Conservation (phyloP, 2,329 filamentous ascomycete genomes). For the Zasmidium cellare region DNA sequence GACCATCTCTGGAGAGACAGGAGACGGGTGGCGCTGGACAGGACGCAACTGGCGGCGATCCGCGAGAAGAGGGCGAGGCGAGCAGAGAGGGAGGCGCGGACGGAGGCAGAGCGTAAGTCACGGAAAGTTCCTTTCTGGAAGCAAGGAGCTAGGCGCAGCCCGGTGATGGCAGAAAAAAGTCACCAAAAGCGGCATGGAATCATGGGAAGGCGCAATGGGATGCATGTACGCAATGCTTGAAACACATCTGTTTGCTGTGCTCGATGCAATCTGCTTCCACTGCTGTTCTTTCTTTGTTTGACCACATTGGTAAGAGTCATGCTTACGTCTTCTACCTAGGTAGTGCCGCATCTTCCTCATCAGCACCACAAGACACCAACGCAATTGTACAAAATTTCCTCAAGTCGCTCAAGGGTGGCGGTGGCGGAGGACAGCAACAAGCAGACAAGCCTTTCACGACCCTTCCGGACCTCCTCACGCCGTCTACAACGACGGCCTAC, state of each 20-base stretch:
- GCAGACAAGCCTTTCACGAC: conserved; percentile 74
- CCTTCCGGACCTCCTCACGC: conserved; percentile 79
- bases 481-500: conserved; percentile 74
- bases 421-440: conserved; percentile 41
- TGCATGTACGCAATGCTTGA: conserved; percentile 17
- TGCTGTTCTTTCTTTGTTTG: conserved; percentile 1
- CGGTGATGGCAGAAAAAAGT: conserved; percentile 5
- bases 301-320: not conserved
- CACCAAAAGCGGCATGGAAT: not conserved
- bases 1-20: conserved; percentile 63
- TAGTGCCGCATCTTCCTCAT: conserved; percentile 23
- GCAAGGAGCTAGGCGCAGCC: conserved; percentile 8
- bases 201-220: not conserved
- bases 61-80: conserved; percentile 84
- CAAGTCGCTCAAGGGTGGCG: conserved; percentile 68
- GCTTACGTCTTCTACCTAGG: conserved; percentile 20
- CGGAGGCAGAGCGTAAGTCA: conserved; percentile 98
- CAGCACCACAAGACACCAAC: conserved; percentile 65
- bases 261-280: conserved; percentile 6
- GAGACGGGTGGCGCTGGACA: conserved; percentile 79
- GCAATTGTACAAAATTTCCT: conserved; percentile 85
- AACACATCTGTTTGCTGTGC: conserved; percentile 16
- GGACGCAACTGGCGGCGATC: conserved; percentile 85
- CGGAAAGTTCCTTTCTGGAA: conserved; percentile 1
- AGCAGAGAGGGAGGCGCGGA: conserved; percentile 92